Evolutionary conservation across 768 basidiomycete genomes (phyloP).

Genomic region (Heimioporus sp.): DNA sequence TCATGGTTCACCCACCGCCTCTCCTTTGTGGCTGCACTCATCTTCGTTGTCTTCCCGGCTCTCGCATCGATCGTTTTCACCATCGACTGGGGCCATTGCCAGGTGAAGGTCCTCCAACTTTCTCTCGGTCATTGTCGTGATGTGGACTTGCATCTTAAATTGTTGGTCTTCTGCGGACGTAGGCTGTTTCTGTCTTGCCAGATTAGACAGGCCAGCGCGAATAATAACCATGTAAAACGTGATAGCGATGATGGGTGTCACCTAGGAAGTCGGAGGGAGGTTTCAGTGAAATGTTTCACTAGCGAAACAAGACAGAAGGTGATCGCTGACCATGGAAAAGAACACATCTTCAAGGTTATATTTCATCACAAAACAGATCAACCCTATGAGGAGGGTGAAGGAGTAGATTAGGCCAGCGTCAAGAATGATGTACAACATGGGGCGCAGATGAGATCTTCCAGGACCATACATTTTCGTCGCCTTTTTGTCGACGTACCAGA

Average conservation of each 20-base stretch:
- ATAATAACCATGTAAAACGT: constrained; percentile 44
- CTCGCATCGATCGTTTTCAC: neutral
- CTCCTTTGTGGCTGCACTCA: no score
- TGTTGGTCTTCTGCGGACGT: neutral
- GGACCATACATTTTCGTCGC: constrained; percentile 13
- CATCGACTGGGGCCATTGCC: no score
- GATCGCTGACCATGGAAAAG: constrained; percentile 32
- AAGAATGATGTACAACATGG: constrained; percentile 30
- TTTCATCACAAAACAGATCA: constrained; percentile 27
- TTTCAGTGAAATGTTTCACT: neutral
- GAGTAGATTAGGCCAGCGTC: constrained; percentile 41
- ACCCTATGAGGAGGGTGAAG: constrained; percentile 30
- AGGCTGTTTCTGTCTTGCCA: neutral
- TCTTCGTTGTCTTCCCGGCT: no score
- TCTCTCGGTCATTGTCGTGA: neutral
- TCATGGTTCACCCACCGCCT: no score
- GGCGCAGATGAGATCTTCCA: constrained; percentile 8
- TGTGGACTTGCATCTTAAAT: constrained; percentile 4
- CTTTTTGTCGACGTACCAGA: constrained; percentile 28
- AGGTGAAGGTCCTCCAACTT: neutral
- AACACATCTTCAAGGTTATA: constrained; percentile 35
- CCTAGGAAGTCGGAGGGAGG: constrained; percentile 15
- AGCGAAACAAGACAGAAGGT: neutral
- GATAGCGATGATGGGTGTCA: constrained; percentile 40
- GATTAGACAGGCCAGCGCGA: constrained; percentile 28